Conservation (phyloP, 352 stramenopile genomes). For the Chrysophaeum taylorii region DNA sequence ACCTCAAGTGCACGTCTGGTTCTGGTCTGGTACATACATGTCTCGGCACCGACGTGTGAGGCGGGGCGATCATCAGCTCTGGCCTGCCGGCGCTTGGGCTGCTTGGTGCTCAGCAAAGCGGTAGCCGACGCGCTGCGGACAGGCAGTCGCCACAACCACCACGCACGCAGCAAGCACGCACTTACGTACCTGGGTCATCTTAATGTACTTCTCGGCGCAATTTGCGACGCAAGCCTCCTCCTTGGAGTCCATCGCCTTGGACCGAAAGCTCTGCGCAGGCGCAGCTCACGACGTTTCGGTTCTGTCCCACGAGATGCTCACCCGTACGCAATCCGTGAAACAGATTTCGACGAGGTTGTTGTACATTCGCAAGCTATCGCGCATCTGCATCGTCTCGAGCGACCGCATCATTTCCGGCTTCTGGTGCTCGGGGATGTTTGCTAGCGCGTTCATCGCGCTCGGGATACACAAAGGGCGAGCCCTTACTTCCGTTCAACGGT, state of each 20-base stretch:
- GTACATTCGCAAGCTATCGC: constrained; percentile 71
- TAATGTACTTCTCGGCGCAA: constrained; percentile 75
- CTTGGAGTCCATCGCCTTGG: constrained; percentile 75
- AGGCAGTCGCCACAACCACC: background rate
- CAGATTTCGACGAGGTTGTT: constrained; percentile 73
- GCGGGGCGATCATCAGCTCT: no score
- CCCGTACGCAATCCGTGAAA: constrained; percentile 71
- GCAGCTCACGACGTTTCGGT: background rate
- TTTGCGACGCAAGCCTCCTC: constrained; percentile 70
- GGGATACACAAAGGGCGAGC: no score
- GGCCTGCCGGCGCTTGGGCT: constrained; percentile 62
- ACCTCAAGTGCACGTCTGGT: no score
- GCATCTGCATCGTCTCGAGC: constrained; percentile 75
- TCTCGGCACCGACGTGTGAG: no score
- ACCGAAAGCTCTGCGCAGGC: constrained; percentile 61
- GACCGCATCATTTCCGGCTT: constrained; percentile 42
- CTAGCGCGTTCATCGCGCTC: constrained; percentile 6
- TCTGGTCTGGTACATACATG: no score
- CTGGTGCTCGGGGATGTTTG: constrained; percentile 10
- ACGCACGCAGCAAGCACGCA: background rate
- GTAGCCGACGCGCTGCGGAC: constrained; percentile 51
- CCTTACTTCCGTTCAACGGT: no score
- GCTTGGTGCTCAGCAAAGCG: constrained; percentile 71
- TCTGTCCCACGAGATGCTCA: no score
- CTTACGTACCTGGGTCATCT: constrained; percentile 56